These are phyloP conservation scores for Gracilaria domingensis DNA, from an alignment of 23 red algal genomes.

Conservation along the genomic window DNA sequence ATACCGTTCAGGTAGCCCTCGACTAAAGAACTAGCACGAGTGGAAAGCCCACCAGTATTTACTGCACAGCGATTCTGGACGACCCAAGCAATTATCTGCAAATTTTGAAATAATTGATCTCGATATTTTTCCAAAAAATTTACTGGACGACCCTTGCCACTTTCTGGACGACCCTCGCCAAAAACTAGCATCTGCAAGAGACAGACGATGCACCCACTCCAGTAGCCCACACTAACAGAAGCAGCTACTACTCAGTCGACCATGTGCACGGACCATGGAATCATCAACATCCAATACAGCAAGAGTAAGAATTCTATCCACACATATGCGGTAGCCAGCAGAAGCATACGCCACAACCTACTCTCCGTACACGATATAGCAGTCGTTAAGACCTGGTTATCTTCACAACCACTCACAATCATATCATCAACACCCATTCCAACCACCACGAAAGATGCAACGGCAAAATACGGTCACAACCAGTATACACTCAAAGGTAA, in stretches of 20 bases:
- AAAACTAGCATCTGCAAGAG: too few relatives aligned
- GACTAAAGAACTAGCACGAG: too few relatives aligned
- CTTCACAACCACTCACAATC: neutral
- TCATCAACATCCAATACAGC: neutral
- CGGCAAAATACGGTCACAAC: neutral
- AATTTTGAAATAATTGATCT: too few relatives aligned
- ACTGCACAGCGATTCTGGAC: too few relatives aligned
- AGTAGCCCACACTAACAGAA: neutral
- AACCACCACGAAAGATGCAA: neutral
- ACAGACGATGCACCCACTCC: too few relatives aligned
- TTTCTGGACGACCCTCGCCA: too few relatives aligned
- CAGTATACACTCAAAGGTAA: neutral
- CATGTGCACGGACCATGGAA: neutral
- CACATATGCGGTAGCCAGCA: neutral
- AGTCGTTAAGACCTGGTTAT: neutral
- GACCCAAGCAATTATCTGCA: too few relatives aligned
- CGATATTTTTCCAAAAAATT: too few relatives aligned
- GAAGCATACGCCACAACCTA: neutral
- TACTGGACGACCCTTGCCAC: too few relatives aligned
- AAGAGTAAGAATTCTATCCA: neutral
- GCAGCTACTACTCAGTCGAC: neutral
- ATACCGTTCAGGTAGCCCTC: too few relatives aligned
- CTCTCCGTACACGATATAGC: constrained; percentile 12
- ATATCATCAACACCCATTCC: neutral
- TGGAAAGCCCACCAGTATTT: too few relatives aligned